Base-by-base conservation (phyloP, 2,329 filamentous ascomycete genomes). In the Mariannaea elegans region DNA sequence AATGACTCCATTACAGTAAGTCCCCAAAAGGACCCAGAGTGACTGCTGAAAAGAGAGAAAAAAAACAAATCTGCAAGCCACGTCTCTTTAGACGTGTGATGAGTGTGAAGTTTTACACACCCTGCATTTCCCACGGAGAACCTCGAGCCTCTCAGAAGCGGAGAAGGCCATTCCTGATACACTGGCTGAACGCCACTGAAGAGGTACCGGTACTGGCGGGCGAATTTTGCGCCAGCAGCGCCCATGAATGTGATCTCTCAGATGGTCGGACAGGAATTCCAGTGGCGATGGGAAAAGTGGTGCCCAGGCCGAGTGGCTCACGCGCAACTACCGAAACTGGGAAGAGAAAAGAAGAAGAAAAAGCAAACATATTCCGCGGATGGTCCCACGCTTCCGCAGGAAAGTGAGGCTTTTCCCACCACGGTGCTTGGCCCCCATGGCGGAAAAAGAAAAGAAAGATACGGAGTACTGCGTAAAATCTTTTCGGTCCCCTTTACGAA, bases 321-420 rank as follows among this genome's bases (percentile, higher is more conserved):
- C 18, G 9, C 24, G 23, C 57, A 71, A 67, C 68, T 71, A 70
- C 68, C 68, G 68, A 49, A 49, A 49, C 52, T 58, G 53, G 57
- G 53, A 65, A 46, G 41, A 41, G 24, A 29, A 51, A 31, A 9
- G 24, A 27, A 27, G 24, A 27, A 27, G 41, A 51, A 67, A 67
- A 70, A 68, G 55, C 60, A 71, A 63, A 38, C 48, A 56, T 50
- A 46, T 38, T 34, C 36, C 48, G 62, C 59, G 48, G 64, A 48
- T 62, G 61, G 63, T 65, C 56, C 65, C 61, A 66, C 56, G 57
- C 54, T 60, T 59, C 45, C 47, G 45, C 44, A 42, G 50, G 54
- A 63, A 27, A 45, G 45, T 61, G 60, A 65, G 57, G 27, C 49
- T 57, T 60, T 62, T 62, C 54, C 64, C 56, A 47, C 24, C 47